Evolutionary conservation across 2,329 filamentous ascomycete genomes (phyloP).

Genomic region (Botrytis byssoidea): DNA sequence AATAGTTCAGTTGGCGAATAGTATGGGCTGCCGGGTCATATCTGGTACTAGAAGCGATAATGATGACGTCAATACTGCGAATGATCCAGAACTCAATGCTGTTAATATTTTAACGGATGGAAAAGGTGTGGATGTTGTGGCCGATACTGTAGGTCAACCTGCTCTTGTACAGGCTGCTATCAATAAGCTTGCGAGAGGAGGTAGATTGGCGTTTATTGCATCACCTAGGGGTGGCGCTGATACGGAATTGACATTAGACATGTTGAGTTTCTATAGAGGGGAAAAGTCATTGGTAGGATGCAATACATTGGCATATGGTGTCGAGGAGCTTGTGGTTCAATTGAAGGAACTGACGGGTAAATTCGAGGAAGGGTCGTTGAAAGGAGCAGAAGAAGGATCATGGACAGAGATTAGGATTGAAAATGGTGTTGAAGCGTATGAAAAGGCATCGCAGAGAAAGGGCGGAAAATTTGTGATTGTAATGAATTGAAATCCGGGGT

Average conservation of each 20-base stretch:
- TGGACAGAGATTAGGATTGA: slow-evolving; percentile 31
- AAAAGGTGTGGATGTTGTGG: slow-evolving; percentile 31
- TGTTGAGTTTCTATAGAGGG: slow-evolving; percentile 33
- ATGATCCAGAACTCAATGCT: slow-evolving; percentile 26
- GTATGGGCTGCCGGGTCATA: slow-evolving; percentile 28
- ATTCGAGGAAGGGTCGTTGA: slow-evolving; percentile 28
- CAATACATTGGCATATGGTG: slow-evolving; percentile 31
- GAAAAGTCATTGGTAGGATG: slow-evolving; percentile 30
- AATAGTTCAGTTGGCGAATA: slow-evolving; percentile 30
- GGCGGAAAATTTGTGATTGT: slow-evolving; percentile 32
- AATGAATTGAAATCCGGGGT: slow-evolving; percentile 19
- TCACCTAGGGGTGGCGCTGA: slow-evolving; percentile 27
- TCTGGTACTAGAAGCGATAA: slow-evolving; percentile 25
- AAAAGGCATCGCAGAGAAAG: slow-evolving; percentile 26
- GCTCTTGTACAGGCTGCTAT: slow-evolving; percentile 28
- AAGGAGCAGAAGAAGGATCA: slow-evolving; percentile 21
- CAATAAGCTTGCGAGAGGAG: slow-evolving; percentile 27
- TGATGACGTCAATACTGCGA: slow-evolving; percentile 31
- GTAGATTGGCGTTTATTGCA: slow-evolving; percentile 32
- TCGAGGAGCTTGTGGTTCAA: slow-evolving; percentile 27
- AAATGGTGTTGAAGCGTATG: slow-evolving; percentile 31
- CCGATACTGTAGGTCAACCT: slow-evolving; percentile 35
- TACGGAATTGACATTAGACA: slow-evolving; percentile 30
- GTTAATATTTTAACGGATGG: slow-evolving; percentile 28
- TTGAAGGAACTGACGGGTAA: slow-evolving; percentile 49